Base-by-base conservation (phyloP, 139 green algal species). In the Choricystis sp. region DNA sequence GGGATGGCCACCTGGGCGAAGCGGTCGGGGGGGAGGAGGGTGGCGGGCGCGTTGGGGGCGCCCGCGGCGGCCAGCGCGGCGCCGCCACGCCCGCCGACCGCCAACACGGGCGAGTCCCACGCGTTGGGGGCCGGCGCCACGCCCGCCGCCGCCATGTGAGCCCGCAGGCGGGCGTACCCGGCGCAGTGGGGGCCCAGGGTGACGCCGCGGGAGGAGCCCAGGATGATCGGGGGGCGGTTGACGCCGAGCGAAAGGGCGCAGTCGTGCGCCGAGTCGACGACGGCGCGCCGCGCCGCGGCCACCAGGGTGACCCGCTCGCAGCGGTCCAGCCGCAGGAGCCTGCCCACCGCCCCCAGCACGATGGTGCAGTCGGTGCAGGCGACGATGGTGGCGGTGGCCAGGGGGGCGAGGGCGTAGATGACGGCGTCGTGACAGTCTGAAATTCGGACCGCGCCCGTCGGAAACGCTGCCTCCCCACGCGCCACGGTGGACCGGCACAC, bases 1-100 rank as follows among this genome's bases (percentile, higher is more conserved):
- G 88, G 88, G 48, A 94, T 71, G 65, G 92, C 81, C 69, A 92
- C 88, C 20, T 87, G 88, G 65, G 89, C 67, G 30, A 94, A 79
- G 49, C 89, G 80, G 26, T 87, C 78, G 0, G 87, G 80, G 23
- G 81, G 78, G 72, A 94, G 75, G 69, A 94, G 67, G 28, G 67
- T 71, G 40, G 74, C 74, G 0, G 68, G 31, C 0, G 68, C 60
- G 5, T 40, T 56, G n/a, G 62, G 27, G 16, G 56, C 68, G 57
- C 24, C 0, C n/a, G 26, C 24, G 25, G 57, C 26, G n/a, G 57
- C 57, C 5, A 4, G 24, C 9, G 57, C 5, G 9, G 9, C 25
- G 25, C 20, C n/a, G 9, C 14, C 57, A 5, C 24, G 16, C 26
- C n/a, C 49, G 26, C 61, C 49, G 61, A 4, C n/a, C 4, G 26